Evolutionary conservation across 75 land plant species (phyloP).

Genomic region (Pseudotsuga menziesii): DNA sequence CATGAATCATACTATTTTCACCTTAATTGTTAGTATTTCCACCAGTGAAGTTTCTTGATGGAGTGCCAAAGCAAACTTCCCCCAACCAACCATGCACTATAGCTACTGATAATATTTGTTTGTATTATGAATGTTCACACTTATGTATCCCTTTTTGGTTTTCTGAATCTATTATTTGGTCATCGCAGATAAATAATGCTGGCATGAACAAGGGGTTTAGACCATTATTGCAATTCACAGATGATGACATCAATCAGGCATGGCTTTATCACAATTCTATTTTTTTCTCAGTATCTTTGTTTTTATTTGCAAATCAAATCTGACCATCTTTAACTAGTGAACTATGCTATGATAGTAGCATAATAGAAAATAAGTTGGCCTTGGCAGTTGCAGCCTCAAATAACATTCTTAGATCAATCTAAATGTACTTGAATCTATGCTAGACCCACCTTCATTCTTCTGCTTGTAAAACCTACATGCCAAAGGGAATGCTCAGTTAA

Average conservation of each 20-base stretch:
- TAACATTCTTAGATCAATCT: neutral
- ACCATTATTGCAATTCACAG: constrained; percentile 78
- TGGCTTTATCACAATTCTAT: constrained; percentile 1
- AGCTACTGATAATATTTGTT: neutral
- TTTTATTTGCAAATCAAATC: neutral
- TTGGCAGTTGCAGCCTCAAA: neutral
- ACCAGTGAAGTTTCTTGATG: neutral
- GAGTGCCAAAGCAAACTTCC: neutral
- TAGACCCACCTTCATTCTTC: no score
- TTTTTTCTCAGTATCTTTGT: neutral
- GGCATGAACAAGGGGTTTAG: constrained; percentile 95
- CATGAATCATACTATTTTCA: neutral
- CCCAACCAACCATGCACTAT: neutral
- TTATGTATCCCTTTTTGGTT: neutral
- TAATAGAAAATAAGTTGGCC: neutral
- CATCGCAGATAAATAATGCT: constrained; percentile 88
- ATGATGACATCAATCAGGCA: constrained; percentile 94
- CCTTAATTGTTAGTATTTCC: neutral
- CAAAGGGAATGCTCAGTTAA: no score
- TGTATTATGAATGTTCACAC: neutral
- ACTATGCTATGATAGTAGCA: neutral
- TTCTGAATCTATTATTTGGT: neutral
- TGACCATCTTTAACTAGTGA: neutral
- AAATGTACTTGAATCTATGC: neutral
- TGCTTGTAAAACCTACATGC: no score